Base-by-base conservation (phyloP, 2,329 filamentous ascomycete species). In the Xylariaceae sp. region DNA sequence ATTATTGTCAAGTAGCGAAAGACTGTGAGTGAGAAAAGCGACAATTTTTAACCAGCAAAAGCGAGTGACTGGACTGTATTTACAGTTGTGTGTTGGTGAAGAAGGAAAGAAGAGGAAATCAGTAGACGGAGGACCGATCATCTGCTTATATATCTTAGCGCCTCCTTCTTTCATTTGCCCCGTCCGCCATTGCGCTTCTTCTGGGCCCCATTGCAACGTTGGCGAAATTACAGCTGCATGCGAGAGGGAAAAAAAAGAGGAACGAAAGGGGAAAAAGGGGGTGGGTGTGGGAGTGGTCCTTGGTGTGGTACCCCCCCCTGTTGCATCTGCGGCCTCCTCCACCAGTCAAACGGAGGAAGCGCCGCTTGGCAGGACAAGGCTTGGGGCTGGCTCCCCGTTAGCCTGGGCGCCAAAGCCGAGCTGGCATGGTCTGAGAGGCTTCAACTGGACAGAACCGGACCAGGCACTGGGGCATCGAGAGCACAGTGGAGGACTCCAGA, bases 71-170 rank as follows among this genome's bases (percentile, higher is more conserved):
- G 40, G 46, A 43, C 43, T 46, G 46, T 43, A 45, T 46, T 41
- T 48, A 48, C 46, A 48, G 46, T 41, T 24, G 38, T 19, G 23
- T 32, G 33, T 34, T 15, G 31, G 46, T 41, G 40, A 38, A 18
- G 40, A 34, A 41, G 23, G 33, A 21, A 34, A 31, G 31, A 35
- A 18, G 31, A n/a, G 32, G 23, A 34, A 21, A n/a, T n/a, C 9
- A 13, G 17, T 9, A 8, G 24, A 34, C 9, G 15, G 23, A 41
- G 33, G 46, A 43, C 26, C 24, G 43, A 37, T 44, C 43, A 18
- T 34, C 38, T 37, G 37, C 43, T 48, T 48, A 48, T 48, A 48
- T 48, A 48, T 43, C 43, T 39, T 48, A 46, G 46, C 46, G 40
- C 15, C 15, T 23, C 36, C 46, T 34, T 44, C 28, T 29, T 41